phyloP scores from a whole-genome alignment of 805 yeast species.

The Candida qinlingensis region DNA sequence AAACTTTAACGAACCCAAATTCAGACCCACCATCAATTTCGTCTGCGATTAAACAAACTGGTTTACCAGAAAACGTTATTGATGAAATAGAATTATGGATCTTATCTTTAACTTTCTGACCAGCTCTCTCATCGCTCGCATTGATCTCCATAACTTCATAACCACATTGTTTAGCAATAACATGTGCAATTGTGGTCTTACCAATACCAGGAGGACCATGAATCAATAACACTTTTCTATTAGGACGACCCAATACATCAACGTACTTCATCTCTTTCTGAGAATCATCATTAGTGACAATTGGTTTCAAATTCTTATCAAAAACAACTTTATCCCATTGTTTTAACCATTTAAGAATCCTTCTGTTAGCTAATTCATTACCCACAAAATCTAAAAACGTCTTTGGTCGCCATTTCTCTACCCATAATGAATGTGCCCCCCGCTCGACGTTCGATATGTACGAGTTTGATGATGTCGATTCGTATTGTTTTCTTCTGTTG shows the following conservation, averaged over 20 bases:
- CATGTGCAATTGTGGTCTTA: conserved; percentile 80
- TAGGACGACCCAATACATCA: conserved; percentile 57
- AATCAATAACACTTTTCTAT: conserved; percentile 58
- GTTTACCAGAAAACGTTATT: conserved; percentile 61
- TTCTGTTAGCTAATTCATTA: conserved; percentile 58
- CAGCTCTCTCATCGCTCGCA: conserved; percentile 77
- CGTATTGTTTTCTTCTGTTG: background rate
- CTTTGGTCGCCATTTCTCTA: conserved; percentile 66
- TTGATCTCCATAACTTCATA: conserved; percentile 79
- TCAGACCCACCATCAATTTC: conserved; percentile 84
- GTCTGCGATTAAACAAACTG: conserved; percentile 80
- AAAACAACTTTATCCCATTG: conserved; percentile 62
- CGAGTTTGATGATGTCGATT: background rate
- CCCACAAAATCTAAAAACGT: conserved; percentile 65
- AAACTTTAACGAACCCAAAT: conserved; percentile 50
- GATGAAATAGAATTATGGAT: conserved; percentile 59
- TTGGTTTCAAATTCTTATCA: conserved; percentile 35
- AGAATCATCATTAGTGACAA: conserved; percentile 10
- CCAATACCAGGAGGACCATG: conserved; percentile 93
- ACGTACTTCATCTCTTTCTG: conserved; percentile 5
- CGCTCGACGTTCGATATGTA: background rate
- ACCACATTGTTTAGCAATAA: conserved; percentile 76
- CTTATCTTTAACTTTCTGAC: conserved; percentile 48
- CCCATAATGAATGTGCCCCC: conserved; percentile 31
- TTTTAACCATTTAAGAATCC: conserved; percentile 56